Evolutionary conservation across 768 basidiomycete species (phyloP).

Genomic region (Tulasnella calospora): DNA sequence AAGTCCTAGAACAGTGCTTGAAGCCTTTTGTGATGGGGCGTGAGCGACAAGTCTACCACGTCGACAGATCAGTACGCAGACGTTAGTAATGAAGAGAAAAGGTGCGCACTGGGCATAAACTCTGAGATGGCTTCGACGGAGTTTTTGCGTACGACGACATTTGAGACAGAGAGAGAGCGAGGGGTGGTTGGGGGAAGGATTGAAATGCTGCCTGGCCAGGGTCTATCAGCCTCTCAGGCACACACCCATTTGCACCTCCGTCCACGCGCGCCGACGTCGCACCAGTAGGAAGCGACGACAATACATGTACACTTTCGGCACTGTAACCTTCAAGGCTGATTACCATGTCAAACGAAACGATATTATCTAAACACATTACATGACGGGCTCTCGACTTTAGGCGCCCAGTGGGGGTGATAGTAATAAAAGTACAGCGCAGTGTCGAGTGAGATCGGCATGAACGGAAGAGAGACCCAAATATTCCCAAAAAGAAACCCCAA

Average conservation of each 20-base stretch:
- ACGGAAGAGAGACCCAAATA: background rate
- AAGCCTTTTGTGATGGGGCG: background rate
- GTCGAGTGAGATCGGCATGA: slow-evolving; percentile 4
- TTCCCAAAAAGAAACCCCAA: background rate
- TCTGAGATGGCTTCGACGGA: background rate
- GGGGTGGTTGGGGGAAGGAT: background rate
- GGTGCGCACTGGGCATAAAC: background rate
- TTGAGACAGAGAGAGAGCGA: background rate
- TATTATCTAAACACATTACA: background rate
- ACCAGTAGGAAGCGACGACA: background rate
- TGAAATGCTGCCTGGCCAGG: background rate
- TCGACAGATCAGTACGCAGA: background rate
- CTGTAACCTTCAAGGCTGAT: background rate
- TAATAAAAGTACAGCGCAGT: background rate
- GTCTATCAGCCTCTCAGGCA: background rate
- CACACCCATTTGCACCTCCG: background rate
- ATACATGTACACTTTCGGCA: background rate
- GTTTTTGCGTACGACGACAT: background rate
- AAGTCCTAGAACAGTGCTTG: background rate
- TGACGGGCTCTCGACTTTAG: background rate
- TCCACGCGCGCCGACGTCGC: background rate
- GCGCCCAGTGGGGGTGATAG: background rate
- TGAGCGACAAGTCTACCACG: background rate
- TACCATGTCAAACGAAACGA: background rate
- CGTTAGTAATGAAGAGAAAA: background rate